Percentiles rank a stretch among this genome's conserved stretches.
These are phyloP conservation scores for Colletotrichum incanum DNA, from an alignment of 2,329 filamentous ascomycete genomes.

Conservation along the genomic window DNA sequence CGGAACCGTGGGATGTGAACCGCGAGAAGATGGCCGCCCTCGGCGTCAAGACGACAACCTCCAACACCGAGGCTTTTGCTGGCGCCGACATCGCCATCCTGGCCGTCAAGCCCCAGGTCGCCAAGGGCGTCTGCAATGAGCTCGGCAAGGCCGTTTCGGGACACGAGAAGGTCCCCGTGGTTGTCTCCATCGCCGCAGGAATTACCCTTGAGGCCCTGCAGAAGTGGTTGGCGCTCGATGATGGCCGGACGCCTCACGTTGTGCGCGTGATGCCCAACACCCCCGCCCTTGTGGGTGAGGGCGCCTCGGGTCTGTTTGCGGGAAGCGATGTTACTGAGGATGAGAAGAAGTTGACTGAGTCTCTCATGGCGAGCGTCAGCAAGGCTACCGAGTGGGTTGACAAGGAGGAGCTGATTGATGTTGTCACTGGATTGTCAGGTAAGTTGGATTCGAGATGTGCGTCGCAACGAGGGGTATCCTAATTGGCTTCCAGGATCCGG, in stretches of 20 bases:
- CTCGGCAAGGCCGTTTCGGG: constrained; percentile 57
- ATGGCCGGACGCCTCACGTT: constrained; percentile 58
- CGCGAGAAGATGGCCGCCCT: constrained; percentile 63
- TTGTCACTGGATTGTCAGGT: constrained; percentile 67
- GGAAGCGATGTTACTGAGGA: constrained; percentile 57
- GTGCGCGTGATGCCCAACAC: constrained; percentile 70
- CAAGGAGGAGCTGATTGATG: constrained; percentile 64
- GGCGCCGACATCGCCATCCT: constrained; percentile 64
- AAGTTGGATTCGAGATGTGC: constrained; percentile 41
- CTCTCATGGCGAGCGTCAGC: constrained; percentile 62
- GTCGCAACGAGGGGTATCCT: not conserved
- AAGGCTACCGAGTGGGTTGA: constrained; percentile 66
- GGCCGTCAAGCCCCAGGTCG: constrained; percentile 68
- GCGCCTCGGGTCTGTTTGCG: constrained; percentile 64
- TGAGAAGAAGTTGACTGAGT: constrained; percentile 60
- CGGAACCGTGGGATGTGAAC: constrained; percentile 69
- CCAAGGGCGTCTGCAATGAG: constrained; percentile 63
- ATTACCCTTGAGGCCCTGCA: constrained; percentile 59
- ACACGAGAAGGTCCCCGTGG: constrained; percentile 56
- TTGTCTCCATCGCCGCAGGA: constrained; percentile 66
- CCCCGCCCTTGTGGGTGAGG: constrained; percentile 65
- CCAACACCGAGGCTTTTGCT: constrained; percentile 61
- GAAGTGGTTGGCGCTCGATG: constrained; percentile 58
- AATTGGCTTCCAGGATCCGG: constrained; percentile 58
- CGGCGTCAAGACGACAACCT: constrained; percentile 63